Base-by-base conservation (phyloP, 176 grass and related monocot species). In the Carex parvula region DNA sequence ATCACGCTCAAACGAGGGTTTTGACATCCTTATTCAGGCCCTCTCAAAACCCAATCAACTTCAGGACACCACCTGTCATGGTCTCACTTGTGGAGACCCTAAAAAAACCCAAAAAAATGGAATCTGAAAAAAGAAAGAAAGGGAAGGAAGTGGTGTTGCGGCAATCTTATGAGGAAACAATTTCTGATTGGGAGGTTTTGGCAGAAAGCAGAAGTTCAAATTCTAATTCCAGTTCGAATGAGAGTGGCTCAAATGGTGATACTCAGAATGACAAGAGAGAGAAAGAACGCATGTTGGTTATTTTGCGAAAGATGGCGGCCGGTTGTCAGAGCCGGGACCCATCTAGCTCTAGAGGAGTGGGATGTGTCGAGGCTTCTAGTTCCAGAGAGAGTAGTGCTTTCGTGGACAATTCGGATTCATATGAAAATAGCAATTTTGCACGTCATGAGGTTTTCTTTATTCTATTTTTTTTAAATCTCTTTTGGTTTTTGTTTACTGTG, bases 11-110 rank as follows among this genome's bases (percentile, higher is more conserved):
- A 78, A 84, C 92, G 54, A 30, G 59, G 61, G 80, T 70, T 80
- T 87, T 97, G 78, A 94, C 82, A 33, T 44, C 70, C 74, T 92
- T 97, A 75, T 97, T 94, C 67, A 91, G 65, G 18, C 83, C 88
- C 60, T 86, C 73, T 55, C 58, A 81, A 84, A 81, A 81, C 74
- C 86, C 87, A 52, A 86, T 32, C 46, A 91, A 75, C 59, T 80
- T 87, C 79, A 92, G 84, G 81, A 72, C 20, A 30, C 83, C 85
- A 42, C 79, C 90, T 75, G 79, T 59, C 64, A 20, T 80, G 35
- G 64, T 71, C 50, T 80, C 68, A 8, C 26, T 48, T 83, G 11
- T 12, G 64, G 83, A 90, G 0, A 37, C 59, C 24, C 2, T 18
- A 3, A 42, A 50, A 33, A 66, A 16, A 64, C 13, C 39, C 21